Conservation (phyloP, 805 yeast species). For the Zygotorulaspora sp. region DNA sequence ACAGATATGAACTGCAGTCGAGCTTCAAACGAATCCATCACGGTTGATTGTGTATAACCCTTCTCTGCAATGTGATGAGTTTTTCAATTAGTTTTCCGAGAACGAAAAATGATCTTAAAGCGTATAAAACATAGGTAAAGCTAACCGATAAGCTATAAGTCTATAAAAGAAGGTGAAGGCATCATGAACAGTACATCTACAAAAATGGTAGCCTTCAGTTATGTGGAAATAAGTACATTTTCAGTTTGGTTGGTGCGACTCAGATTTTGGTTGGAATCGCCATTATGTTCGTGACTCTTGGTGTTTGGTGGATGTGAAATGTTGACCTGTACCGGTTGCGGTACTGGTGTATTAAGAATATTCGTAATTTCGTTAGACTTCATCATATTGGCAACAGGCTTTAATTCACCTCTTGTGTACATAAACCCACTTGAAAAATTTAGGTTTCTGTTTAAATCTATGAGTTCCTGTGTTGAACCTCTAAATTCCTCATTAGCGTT, state of each 20-base stretch:
- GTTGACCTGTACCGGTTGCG: background rate
- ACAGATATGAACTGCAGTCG: conserved; percentile 68
- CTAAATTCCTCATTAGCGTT: background rate
- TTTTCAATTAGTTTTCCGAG: conserved; percentile 1
- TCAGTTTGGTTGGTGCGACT: background rate
- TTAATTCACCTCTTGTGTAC: background rate
- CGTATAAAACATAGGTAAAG: conserved; percentile 1
- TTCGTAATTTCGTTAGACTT: background rate
- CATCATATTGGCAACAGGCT: background rate
- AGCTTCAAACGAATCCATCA: conserved; percentile 87
- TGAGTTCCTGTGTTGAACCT: background rate
- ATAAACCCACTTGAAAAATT: background rate
- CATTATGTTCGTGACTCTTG: background rate
- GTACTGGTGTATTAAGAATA: background rate
- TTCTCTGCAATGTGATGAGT: background rate
- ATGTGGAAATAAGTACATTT: conserved; percentile 1
- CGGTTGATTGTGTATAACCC: background rate
- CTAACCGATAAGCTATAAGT: too few species aligned
- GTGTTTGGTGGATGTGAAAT: background rate
- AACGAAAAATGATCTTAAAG: background rate
- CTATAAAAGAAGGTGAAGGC: too few species aligned
- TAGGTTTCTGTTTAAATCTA: background rate
- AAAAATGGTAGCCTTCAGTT: too few species aligned
- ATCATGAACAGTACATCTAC: too few species aligned
- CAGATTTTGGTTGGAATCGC: background rate